Evolutionary conservation across 139 green algal genomes (phyloP).

Genomic region (Diplosphaera chodatii): DNA sequence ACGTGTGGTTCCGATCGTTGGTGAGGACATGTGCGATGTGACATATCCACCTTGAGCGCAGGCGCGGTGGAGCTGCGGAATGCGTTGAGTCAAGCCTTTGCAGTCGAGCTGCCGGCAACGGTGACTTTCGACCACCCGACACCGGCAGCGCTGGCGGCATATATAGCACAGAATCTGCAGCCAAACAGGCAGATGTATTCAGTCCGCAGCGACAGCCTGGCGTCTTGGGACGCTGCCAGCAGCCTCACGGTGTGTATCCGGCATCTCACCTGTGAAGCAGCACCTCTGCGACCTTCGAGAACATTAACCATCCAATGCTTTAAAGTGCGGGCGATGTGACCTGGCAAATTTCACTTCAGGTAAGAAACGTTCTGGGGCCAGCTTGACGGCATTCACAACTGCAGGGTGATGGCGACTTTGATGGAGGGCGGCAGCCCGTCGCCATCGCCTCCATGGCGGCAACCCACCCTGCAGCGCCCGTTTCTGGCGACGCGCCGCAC

Average conservation of each 20-base stretch:
- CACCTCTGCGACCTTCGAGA: no score
- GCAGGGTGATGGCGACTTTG: neutral
- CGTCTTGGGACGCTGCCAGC: neutral
- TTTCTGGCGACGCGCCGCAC: constrained; percentile 18
- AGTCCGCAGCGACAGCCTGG: neutral
- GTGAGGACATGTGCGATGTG: no score
- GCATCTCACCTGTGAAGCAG: no score
- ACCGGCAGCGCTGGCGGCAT: constrained; percentile 18
- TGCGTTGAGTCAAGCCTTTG: constrained; percentile 12
- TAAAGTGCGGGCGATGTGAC: no score
- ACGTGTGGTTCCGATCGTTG: no score
- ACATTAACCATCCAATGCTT: no score
- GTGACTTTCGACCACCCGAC: constrained; percentile 39
- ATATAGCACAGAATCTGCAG: neutral
- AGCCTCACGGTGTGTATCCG: neutral
- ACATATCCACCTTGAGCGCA: no score
- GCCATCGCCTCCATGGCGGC: neutral
- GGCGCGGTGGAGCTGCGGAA: constrained; percentile 17
- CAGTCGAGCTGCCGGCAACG: constrained; percentile 26
- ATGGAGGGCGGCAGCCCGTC: neutral
- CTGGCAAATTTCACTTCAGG: no score
- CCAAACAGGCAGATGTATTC: no score
- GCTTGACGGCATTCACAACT: no score
- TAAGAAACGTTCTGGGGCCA: no score
- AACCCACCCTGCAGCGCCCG: neutral